Percentiles rank a stretch among this genome's conserved stretches.
phyloP scores from a whole-genome alignment of 371 early-diverging fungal species.

The Capniomyces stellatus region DNA sequence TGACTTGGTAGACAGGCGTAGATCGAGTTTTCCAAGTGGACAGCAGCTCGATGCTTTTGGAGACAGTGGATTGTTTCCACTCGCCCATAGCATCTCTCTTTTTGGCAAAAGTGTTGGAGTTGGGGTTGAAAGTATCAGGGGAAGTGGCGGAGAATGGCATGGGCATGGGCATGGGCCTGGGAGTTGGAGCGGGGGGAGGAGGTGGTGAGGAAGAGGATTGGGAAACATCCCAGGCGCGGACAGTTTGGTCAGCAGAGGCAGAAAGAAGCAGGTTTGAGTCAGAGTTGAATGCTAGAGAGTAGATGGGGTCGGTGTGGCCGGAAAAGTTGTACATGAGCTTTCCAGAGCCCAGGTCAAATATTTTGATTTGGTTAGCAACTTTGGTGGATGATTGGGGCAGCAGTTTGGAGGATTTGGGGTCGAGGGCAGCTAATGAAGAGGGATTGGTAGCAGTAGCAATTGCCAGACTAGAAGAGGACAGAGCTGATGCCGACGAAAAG shows the following conservation, averaged over 20 bases:
- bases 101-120: not conserved
- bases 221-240: constrained; percentile 85
- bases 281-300: constrained; percentile 71
- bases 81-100: constrained; percentile 18
- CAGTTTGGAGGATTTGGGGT: not conserved
- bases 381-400: not conserved
- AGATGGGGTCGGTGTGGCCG: constrained; percentile 77
- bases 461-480: too few species aligned
- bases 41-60: constrained; percentile 36
- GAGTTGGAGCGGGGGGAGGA: constrained; percentile 3
- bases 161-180: constrained; percentile 6
- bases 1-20: constrained; percentile 76
- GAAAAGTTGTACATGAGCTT: constrained; percentile 40
- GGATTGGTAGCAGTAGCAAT: not conserved
- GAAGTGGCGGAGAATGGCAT: not conserved
- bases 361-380: constrained; percentile 53
- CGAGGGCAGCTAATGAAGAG: not conserved
- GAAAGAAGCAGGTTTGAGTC: constrained; percentile 77
- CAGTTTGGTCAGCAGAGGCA: constrained; percentile 80
- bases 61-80: constrained; percentile 13
- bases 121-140: not conserved
- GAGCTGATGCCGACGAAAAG: not conserved
- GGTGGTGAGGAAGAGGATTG: constrained; percentile 10
- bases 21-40: constrained; percentile 78
- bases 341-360: constrained; percentile 97